Conservation (phyloP, 2,329 filamentous ascomycete species). For the Tolypocladium inflatum region DNA sequence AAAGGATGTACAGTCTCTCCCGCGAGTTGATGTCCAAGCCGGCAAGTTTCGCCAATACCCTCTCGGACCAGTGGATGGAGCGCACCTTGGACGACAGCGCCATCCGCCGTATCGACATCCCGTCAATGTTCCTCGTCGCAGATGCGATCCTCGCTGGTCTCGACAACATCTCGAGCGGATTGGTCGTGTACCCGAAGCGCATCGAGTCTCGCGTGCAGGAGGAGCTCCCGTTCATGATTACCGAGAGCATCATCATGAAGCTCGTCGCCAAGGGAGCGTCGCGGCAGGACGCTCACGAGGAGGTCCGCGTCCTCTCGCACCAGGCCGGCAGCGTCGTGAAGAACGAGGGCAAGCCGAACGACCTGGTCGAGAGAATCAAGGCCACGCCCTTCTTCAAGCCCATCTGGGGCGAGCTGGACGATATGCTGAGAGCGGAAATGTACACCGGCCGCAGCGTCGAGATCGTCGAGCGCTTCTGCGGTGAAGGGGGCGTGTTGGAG, state of each 20-base stretch:
- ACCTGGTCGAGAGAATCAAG: slow-evolving; percentile 71
- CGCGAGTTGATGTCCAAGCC: slow-evolving; percentile 35
- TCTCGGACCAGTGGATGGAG: slow-evolving; percentile 41
- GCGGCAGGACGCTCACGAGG: slow-evolving; percentile 76
- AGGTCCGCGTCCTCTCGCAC: slow-evolving; percentile 75
- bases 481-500: slow-evolving; percentile 26
- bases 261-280: slow-evolving; percentile 61
- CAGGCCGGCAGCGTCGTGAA: slow-evolving; percentile 57
- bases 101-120: slow-evolving; percentile 56
- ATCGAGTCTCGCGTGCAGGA: slow-evolving; percentile 59
- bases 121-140: slow-evolving; percentile 57
- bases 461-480: slow-evolving; percentile 37
- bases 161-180: slow-evolving; percentile 58
- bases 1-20: slow-evolving; percentile 27
- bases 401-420: slow-evolving; percentile 59
- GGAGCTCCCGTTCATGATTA: slow-evolving; percentile 83
- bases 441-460: slow-evolving; percentile 34
- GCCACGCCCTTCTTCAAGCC: slow-evolving; percentile 64
- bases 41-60: slow-evolving; percentile 21
- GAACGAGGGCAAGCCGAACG: slow-evolving; percentile 60
- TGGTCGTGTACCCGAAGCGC: slow-evolving; percentile 70
- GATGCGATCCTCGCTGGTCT: slow-evolving; percentile 59
- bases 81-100: slow-evolving; percentile 69
- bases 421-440: slow-evolving; percentile 52
- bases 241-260: slow-evolving; percentile 62